Conservation (phyloP, 768 basidiomycete species). For the Russula lepida region DNA sequence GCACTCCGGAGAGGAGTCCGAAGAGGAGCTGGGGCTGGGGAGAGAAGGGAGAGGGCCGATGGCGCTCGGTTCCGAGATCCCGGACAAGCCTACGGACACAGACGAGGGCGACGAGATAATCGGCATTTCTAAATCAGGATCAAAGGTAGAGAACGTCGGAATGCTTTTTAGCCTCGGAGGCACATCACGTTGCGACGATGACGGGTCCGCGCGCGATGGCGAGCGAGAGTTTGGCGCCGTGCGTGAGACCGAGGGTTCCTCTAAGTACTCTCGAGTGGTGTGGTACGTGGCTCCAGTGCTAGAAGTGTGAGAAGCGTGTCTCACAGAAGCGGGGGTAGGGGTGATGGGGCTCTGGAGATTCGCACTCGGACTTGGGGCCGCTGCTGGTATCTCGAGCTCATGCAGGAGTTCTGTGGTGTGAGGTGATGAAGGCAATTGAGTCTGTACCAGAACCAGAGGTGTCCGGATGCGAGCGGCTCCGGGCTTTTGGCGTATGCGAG, state of each 20-base stretch:
- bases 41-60: neutral
- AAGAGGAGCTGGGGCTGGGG: neutral
- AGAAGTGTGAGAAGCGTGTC: neutral
- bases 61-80: slow-evolving; percentile 1
- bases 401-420: neutral
- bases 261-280: neutral
- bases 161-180: neutral
- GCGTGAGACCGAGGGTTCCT: neutral
- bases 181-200: neutral
- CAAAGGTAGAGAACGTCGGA: neutral
- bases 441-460: slow-evolving; percentile 5
- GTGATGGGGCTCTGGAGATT: slow-evolving; percentile 5
- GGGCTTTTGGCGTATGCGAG: neutral
- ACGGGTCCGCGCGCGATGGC: too few relatives aligned
- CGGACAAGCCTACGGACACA: neutral
- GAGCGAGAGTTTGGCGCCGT: neutral
- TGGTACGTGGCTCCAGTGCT: neutral
- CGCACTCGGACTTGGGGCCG: neutral
- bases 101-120: slow-evolving; percentile 1
- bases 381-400: neutral
- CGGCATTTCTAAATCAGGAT: neutral
- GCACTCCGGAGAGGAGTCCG: neutral
- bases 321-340: slow-evolving; percentile 7
- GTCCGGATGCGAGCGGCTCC: neutral
- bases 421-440: neutral